Percentiles rank a stretch among this genome's conserved stretches.
These are phyloP conservation scores for Fennellomyces sp. DNA, from an alignment of 371 early-diverging fungal species.

Conservation along the genomic window DNA sequence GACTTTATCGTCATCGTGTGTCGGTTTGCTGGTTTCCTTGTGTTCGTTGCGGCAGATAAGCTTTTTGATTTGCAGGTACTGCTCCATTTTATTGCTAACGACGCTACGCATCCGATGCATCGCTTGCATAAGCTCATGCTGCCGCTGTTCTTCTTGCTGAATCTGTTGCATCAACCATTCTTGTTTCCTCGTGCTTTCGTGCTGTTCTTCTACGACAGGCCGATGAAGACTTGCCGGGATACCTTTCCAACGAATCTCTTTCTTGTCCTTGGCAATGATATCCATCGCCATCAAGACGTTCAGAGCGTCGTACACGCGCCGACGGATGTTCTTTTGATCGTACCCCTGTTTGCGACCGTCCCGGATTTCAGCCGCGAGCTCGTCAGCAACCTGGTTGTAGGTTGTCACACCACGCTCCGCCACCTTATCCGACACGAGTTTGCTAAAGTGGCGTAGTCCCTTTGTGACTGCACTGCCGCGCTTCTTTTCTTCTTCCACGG, in stretches of 20 bases:
- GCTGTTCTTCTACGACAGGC: neutral
- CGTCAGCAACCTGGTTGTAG: conserved; percentile 60
- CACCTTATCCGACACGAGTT: conserved; percentile 70
- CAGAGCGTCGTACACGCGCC: conserved; percentile 81
- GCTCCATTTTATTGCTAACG: conserved; percentile 6
- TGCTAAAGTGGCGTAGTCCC: conserved; percentile 66
- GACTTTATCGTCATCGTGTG: neutral
- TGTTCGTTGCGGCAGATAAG: conserved; percentile 11
- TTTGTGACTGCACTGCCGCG: conserved; percentile 30
- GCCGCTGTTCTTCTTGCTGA: conserved; percentile 15
- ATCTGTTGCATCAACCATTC: conserved; percentile 10
- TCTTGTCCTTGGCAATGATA: conserved; percentile 70
- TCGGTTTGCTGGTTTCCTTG: neutral
- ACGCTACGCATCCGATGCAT: conserved; percentile 5
- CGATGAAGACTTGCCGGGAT: conserved; percentile 30
- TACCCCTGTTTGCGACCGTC: conserved; percentile 15
- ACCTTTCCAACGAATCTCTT: conserved; percentile 75
- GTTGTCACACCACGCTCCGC: conserved; percentile 62
- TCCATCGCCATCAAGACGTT: conserved; percentile 80
- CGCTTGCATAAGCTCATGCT: conserved; percentile 2
- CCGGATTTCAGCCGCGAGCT: conserved; percentile 25
- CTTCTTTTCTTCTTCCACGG: conserved; percentile 5
- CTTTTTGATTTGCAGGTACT: conserved; percentile 6
- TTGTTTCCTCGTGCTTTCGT: neutral
- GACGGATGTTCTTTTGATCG: conserved; percentile 79